Evolutionary conservation across 1,139 yeast genomes (phyloP).

Genomic region (Neolecta irregularis): DNA sequence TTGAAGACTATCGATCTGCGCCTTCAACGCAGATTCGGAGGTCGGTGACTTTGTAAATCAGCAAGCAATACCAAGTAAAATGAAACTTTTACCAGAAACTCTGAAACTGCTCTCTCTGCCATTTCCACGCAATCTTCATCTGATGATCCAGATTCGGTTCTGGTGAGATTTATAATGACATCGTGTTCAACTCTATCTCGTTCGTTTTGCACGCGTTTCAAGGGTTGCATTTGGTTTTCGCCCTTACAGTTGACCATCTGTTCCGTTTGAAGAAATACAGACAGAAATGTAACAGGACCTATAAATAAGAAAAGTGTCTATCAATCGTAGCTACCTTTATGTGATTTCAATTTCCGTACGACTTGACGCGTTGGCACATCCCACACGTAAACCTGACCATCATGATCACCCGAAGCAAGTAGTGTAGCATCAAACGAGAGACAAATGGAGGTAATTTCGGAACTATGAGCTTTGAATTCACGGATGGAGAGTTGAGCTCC

Average conservation of each 20-base stretch:
- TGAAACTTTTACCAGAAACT: slow-evolving; percentile 1
- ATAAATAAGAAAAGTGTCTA: background rate
- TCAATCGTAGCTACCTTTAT: slow-evolving; percentile 19
- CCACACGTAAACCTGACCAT: slow-evolving; percentile 51
- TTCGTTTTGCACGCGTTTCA: slow-evolving; percentile 9
- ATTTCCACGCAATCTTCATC: background rate
- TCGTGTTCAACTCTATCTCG: slow-evolving; percentile 10
- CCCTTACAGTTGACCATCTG: background rate
- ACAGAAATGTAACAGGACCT: slow-evolving; percentile 3
- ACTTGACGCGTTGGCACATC: slow-evolving; percentile 72
- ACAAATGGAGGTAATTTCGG: slow-evolving; percentile 36
- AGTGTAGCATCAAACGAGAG: slow-evolving; percentile 65
- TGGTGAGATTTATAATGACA: background rate
- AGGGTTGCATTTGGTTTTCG: slow-evolving; percentile 6
- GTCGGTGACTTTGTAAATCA: background rate
- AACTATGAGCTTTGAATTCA: slow-evolving; percentile 19
- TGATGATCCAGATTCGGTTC: background rate
- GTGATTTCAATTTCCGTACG: slow-evolving; percentile 44
- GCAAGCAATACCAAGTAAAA: background rate
- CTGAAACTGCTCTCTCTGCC: background rate
- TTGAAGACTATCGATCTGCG: slow-evolving; percentile 8
- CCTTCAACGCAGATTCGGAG: slow-evolving; percentile 4
- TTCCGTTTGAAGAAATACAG: background rate
- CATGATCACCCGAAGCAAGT: slow-evolving; percentile 56
- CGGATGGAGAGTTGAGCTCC: slow-evolving; percentile 17